phyloP scores from a whole-genome alignment of 2,329 filamentous ascomycete species.

The Thielaviopsis ethacetica region DNA sequence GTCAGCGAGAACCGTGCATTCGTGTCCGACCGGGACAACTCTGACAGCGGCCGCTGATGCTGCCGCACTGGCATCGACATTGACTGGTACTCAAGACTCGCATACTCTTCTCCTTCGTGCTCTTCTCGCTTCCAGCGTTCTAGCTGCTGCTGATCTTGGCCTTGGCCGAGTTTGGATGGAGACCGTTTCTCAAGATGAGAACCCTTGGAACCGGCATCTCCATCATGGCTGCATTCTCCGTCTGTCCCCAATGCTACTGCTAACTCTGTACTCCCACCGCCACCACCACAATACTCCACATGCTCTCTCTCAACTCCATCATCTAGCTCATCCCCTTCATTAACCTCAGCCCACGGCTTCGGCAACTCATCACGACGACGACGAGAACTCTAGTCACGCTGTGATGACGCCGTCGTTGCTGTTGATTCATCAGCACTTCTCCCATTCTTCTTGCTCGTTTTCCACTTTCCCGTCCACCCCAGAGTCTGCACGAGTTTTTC shows the following conservation, averaged over 20 bases:
- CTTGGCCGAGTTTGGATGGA: background rate
- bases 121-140: background rate
- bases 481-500: slow-evolving; percentile 14
- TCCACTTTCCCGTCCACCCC: slow-evolving; percentile 9
- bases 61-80: too few relatives aligned
- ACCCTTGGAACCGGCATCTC: background rate
- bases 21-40: too few relatives aligned
- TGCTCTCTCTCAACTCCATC: background rate
- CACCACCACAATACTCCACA: background rate
- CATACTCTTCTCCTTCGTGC: too few relatives aligned
- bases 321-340: background rate
- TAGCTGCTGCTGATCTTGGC: background rate
- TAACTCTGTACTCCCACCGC: background rate
- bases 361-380: background rate
- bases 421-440: background rate
- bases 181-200: background rate
- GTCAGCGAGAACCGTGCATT: too few relatives aligned
- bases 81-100: too few relatives aligned
- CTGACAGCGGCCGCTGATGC: too few relatives aligned
- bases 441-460: background rate
- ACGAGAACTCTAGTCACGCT: background rate
- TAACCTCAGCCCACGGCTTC: background rate
- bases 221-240: background rate
- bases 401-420: background rate
- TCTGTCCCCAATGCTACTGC: background rate